Conservation (phyloP, 1,139 yeast genomes). For the Nadsonia starkeyi-henricii region DNA sequence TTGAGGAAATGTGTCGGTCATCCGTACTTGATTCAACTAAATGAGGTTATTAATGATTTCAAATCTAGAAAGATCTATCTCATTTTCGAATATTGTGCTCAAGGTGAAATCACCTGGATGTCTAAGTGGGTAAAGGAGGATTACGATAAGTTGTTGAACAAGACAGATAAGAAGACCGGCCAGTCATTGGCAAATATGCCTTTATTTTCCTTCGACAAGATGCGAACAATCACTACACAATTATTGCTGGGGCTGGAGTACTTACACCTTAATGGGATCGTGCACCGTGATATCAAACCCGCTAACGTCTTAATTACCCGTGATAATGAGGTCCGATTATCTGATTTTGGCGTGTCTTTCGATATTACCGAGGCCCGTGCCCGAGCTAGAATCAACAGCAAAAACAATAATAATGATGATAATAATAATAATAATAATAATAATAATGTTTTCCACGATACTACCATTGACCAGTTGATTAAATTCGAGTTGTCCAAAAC, state of each 20-base stretch:
- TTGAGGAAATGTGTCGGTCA: constrained; percentile 80
- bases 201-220: constrained; percentile 1
- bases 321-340: constrained; percentile 70
- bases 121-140: constrained; percentile 28
- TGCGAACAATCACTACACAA: constrained; percentile 40
- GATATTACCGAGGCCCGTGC: constrained; percentile 25
- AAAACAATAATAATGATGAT: too few relatives aligned
- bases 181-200: neutral
- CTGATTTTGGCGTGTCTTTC: constrained; percentile 96
- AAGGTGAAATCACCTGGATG: constrained; percentile 83
- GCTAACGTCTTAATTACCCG: constrained; percentile 72
- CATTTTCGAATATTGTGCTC: constrained; percentile 81
- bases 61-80: constrained; percentile 75
- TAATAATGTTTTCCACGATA: constrained; percentile 17
- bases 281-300: constrained; percentile 95
- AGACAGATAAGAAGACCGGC: constrained; percentile 22
- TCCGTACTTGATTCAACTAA: constrained; percentile 73
- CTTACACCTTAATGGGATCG: constrained; percentile 82
- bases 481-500: constrained; percentile 67
- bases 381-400: neutral
- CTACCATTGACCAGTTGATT: constrained; percentile 36
- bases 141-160: constrained; percentile 19
- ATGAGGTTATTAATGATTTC: constrained; percentile 83
- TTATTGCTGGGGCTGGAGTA: constrained; percentile 85
- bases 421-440: too few relatives aligned